phyloP scores from a whole-genome alignment of 2,329 filamentous ascomycete species.

The Dendryphion nanum region DNA sequence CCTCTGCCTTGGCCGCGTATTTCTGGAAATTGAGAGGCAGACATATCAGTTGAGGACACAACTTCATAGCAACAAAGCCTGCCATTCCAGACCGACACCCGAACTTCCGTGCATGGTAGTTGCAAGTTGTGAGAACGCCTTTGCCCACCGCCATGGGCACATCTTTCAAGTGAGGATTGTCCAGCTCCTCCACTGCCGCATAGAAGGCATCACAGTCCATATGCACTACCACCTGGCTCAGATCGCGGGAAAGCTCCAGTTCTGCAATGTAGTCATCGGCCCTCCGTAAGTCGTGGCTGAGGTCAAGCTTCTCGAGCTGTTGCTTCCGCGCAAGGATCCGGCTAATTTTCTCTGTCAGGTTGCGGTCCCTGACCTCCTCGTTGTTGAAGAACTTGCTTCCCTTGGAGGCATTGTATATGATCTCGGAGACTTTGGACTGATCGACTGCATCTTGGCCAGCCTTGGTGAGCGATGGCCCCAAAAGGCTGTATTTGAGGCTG shows the following conservation, averaged over 20 bases:
- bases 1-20: slow-evolving; percentile 84
- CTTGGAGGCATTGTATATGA: slow-evolving; percentile 96
- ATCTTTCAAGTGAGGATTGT: slow-evolving; percentile 76
- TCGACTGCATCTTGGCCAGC: slow-evolving; percentile 93
- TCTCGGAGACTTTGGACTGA: slow-evolving; percentile 88
- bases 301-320: slow-evolving; percentile 71
- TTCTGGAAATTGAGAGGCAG: slow-evolving; percentile 86
- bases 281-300: slow-evolving; percentile 68
- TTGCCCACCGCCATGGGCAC: slow-evolving; percentile 89
- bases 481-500: slow-evolving; percentile 82
- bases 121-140: slow-evolving; percentile 70
- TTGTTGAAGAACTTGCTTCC: slow-evolving; percentile 95
- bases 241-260: slow-evolving; percentile 74
- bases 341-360: slow-evolving; percentile 81
- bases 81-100: slow-evolving; percentile 96
- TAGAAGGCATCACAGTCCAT: slow-evolving; percentile 98
- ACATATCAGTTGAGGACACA: slow-evolving; percentile 82
- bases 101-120: slow-evolving; percentile 86
- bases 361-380: slow-evolving; percentile 78
- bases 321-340: slow-evolving; percentile 73
- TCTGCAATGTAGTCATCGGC: slow-evolving; percentile 80
- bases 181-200: slow-evolving; percentile 79
- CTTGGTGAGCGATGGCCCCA: slow-evolving; percentile 90
- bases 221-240: slow-evolving; percentile 84
- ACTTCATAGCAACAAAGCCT: slow-evolving; percentile 88